Base-by-base conservation (phyloP, 148 eudicot species). In the Selenicereus undatus region DNA sequence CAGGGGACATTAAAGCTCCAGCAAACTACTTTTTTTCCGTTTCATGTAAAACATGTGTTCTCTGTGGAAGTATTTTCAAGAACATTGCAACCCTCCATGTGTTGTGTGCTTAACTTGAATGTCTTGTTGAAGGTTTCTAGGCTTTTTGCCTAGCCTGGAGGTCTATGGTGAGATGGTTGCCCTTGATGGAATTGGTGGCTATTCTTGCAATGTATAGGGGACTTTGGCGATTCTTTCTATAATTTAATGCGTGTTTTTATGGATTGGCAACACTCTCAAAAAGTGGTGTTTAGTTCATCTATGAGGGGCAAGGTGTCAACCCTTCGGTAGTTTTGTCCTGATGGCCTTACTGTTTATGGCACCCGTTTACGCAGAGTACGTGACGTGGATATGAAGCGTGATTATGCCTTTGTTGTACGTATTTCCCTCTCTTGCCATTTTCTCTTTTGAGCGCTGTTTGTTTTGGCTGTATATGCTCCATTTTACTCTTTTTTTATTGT, bases 301-400 rank as follows among this genome's bases (percentile, higher is more conserved):
- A 76, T 89, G 93, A 87, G 89, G 91, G 91, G 88, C 93, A 86
- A 89, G 90, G 91, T 91, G 85, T 88, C 93, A 86, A 88, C 86
- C 90, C 90, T 88, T 90, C 89, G 86, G 90, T 95, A 86, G 89
- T 88, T 95, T 89, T 85, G 92, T 89, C 90, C 85, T 91, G 97
- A 91, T 95, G 98, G 98, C 97, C 92, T 94, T 93, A 93, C 91
- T 93, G 93, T 95, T 95, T 93, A 83, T 95, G 96, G 93, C 88
- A 90, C 88, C 98, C 94, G 77, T 95, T 93, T 95, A 79, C 97
- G 97, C 98, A 95, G 98, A 95, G 94, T 95, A 91, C 98, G 97
- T 52, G 94, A 93, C 88, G 98, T 95, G 94, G 98, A 93, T 88
- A 93, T 95, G 98, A 95, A 95, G 97, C 91, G 90, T 77, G 97